phyloP scores from a whole-genome alignment of 768 basidiomycete genomes.

The Tulasnella sp. region DNA sequence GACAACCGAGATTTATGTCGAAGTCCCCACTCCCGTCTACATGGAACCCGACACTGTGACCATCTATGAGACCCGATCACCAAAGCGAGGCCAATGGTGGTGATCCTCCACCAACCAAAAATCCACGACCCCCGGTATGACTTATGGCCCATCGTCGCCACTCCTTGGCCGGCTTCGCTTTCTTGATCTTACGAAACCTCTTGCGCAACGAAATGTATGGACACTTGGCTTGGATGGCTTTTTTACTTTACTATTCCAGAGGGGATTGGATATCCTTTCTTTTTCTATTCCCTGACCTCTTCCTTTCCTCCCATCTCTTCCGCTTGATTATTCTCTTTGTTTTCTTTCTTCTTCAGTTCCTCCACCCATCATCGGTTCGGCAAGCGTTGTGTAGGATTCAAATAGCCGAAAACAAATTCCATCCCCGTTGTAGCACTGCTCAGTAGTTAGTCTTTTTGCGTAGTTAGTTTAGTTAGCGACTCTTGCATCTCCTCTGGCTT shows the following conservation, averaged over 20 bases:
- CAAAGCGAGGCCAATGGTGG: neutral
- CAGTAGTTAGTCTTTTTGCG: constrained; percentile 17
- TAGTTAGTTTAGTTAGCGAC: constrained; percentile 11
- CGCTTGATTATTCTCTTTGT: constrained; percentile 13
- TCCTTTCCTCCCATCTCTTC: constrained; percentile 14
- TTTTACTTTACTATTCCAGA: constrained; percentile 8
- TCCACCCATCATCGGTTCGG: constrained; percentile 5
- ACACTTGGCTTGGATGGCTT: neutral
- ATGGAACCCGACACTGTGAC: constrained; percentile 16
- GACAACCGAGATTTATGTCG: constrained; percentile 22
- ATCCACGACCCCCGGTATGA: neutral
- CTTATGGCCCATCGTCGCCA: neutral
- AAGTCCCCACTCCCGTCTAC: constrained; percentile 18
- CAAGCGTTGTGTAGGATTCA: constrained; percentile 4
- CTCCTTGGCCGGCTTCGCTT: neutral
- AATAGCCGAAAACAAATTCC: neutral
- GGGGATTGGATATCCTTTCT: constrained; percentile 8
- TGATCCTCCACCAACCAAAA: neutral
- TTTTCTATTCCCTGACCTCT: neutral
- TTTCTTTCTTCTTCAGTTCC: neutral
- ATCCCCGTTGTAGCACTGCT: neutral
- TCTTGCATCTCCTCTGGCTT: too few relatives aligned
- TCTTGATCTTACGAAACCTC: neutral
- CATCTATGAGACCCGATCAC: constrained; percentile 2
- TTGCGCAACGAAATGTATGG: neutral